phyloP scores from a whole-genome alignment of 2,329 filamentous ascomycete genomes.

The Metarhizium robertsii region DNA sequence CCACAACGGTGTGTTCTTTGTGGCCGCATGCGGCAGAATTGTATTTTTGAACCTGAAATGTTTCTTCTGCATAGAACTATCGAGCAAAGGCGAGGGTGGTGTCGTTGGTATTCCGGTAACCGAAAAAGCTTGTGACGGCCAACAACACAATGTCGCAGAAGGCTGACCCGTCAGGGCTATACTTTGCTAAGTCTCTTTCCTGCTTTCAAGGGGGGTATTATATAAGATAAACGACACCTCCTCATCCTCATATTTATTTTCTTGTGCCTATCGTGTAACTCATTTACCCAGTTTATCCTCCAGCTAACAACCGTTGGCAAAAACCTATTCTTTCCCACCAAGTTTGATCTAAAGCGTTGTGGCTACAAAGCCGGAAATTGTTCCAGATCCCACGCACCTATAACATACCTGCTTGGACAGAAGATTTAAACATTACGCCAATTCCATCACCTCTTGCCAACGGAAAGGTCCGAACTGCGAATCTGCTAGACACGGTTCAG shows the following conservation, averaged over 20 bases:
- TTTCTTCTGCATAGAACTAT: not conserved
- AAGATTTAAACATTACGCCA: not conserved
- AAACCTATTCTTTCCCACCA: not conserved
- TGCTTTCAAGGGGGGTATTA: not conserved
- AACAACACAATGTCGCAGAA: not conserved
- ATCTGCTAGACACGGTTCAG: not conserved
- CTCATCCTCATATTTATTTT: not conserved
- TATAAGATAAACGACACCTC: not conserved
- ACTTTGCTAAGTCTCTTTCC: not conserved
- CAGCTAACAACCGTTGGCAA: not conserved
- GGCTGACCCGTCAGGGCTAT: not conserved
- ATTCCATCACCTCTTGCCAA: not conserved
- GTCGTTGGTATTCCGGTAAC: not conserved
- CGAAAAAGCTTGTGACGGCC: not conserved
- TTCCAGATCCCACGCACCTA: not conserved
- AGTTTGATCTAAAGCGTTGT: not conserved
- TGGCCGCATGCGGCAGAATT: slow-evolving; percentile 11
- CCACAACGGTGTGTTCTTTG: slow-evolving; percentile 8
- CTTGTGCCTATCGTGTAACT: not conserved
- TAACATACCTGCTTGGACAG: not conserved
- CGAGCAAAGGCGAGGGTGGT: not conserved
- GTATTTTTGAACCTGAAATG: not conserved
- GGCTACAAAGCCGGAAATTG: not conserved
- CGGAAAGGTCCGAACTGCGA: not conserved
- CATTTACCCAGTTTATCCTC: not conserved